These are phyloP conservation scores for Kregervanrija delftensis DNA, from an alignment of 805 yeast species.

Conservation along the genomic window DNA sequence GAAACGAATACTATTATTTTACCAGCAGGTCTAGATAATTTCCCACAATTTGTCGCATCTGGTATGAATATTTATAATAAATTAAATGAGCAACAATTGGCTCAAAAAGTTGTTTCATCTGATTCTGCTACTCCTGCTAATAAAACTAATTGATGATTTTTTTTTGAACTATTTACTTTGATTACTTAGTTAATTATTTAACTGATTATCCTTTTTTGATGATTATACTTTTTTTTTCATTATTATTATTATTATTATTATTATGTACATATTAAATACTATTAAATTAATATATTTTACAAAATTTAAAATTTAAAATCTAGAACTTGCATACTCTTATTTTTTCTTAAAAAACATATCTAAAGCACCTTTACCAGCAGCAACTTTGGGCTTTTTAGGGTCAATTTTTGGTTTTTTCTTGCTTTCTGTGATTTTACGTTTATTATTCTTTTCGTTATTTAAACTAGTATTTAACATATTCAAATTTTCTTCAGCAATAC, in stretches of 20 bases:
- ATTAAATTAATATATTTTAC: neutral
- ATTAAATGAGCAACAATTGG: slow-evolving; percentile 28
- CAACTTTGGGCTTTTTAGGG: slow-evolving; percentile 32
- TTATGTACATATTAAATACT: too few relatives aligned
- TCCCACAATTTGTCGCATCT: slow-evolving; percentile 67
- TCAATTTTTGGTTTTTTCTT: slow-evolving; percentile 29
- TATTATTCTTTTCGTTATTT: slow-evolving; percentile 12
- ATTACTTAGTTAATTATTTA: neutral
- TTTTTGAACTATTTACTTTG: neutral
- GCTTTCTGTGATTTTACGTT: slow-evolving; percentile 18
- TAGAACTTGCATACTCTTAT: neutral
- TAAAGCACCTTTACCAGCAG: slow-evolving; percentile 58
- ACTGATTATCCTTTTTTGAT: too few relatives aligned
- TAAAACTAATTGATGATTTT: neutral
- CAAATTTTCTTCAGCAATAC: slow-evolving; percentile 27
- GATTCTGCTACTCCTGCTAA: slow-evolving; percentile 3
- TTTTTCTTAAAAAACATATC: slow-evolving; percentile 56
- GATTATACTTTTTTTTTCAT: too few relatives aligned
- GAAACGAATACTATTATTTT: slow-evolving; percentile 72
- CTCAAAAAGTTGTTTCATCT: slow-evolving; percentile 14
- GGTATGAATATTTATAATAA: slow-evolving; percentile 66
- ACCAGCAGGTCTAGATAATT: slow-evolving; percentile 70
- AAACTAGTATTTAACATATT: slow-evolving; percentile 24
- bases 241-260: too few relatives aligned
- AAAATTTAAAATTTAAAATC: neutral